Base-by-base conservation (phyloP, 306 rosid genomes). In the Cucurbita ficifolia region DNA sequence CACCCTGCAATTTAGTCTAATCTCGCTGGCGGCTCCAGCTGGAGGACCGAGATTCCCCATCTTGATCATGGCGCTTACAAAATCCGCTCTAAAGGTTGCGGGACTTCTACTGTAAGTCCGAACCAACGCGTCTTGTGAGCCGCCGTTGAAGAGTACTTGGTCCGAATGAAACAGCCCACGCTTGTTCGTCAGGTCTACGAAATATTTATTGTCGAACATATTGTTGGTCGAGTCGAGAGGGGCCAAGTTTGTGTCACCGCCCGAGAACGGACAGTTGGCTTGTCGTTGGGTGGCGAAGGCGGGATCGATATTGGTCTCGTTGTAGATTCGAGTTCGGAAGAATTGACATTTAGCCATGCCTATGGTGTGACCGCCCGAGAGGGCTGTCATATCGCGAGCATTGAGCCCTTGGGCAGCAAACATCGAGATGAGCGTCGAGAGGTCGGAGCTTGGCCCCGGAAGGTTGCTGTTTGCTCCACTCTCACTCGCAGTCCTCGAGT, bases 161-260 rank as follows among this genome's bases (percentile, higher is more conserved):
- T 94, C 98, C 0, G 98, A 90, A 35, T 79, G 86, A 17, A 94
- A 84, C 18, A 94, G 84, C 1, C 95, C 98, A 12, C 90, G 91
- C 2, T 9, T 38, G 63, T 56, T 76, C 29, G 82, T 73, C 3
- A 93, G 86, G 63, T 82, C 85, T 7, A 3, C 48, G 72, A 73
- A 90, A 78, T 93, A 93, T 10, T 12, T 77, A 54, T 88, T 93
- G 17, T 93, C 98, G 51, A 93, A 93, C 0, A 0, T 10, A 5
- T 18, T 60, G 0, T 80, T 74, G 11, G 89, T 71, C 16, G 33
- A 2, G 49, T 93, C 96, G 2, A 90, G 80, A 10, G 96, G 96
- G 39, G 96, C 87, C 43, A 88, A 67, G 46, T 84, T 90, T 10
- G 77, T 22, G 55, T 86, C 77, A 7, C 96, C 92, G 11, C 90